Base-by-base conservation (phyloP, 768 basidiomycete genomes). In the Suillus bovinus region DNA sequence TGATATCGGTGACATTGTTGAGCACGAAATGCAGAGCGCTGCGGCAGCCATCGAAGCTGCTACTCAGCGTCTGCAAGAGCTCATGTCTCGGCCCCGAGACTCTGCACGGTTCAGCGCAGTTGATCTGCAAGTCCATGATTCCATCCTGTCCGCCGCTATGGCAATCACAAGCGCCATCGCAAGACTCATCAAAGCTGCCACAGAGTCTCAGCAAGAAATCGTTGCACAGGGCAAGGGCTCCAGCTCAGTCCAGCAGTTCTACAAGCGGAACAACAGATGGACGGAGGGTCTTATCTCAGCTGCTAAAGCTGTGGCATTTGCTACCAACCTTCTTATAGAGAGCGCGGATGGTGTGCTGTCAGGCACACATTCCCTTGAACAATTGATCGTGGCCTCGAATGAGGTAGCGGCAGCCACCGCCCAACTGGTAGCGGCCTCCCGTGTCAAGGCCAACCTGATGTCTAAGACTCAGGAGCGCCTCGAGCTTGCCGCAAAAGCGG, bases 241-340 rank as follows among this genome's bases (percentile, higher is more conserved):
- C 22, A 94, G 88, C 75, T 85, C 95, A 27, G 87, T 82, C 22
- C 94, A 96, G 74, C 96, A 98, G 70, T 99, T 99, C 84, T 99
- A 99, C 85, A 99, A 99, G 81, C 89, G 93, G 63, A 98, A 99
- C 86, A 99, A 99, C 77, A 86, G 97, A 63, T 99, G 97, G 97
- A 99, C 97, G 49, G 97, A 99, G 75, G 97, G 97, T 67, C 88
- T 99, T 67, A 95, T 99, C 69, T 96, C 94, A 39, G 97, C 97
- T 39, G 97, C 97, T 22, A 98, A 97, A 76, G 86, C 97, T 10
- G 97, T 99, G 60, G 97, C 97, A 3, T 97, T 96, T 69, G 95
- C 97, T 11, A 99, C 97, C 38, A 92, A 86, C 66, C 78, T 98
- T 62, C 86, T 99, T 64, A 99, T 99, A 74, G 96, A 99, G 76